Percentiles rank a stretch among this genome's conserved stretches.
These are phyloP conservation scores for Thalassiosira hispida DNA, from an alignment of 352 stramenopile species.

Conservation along the genomic window DNA sequence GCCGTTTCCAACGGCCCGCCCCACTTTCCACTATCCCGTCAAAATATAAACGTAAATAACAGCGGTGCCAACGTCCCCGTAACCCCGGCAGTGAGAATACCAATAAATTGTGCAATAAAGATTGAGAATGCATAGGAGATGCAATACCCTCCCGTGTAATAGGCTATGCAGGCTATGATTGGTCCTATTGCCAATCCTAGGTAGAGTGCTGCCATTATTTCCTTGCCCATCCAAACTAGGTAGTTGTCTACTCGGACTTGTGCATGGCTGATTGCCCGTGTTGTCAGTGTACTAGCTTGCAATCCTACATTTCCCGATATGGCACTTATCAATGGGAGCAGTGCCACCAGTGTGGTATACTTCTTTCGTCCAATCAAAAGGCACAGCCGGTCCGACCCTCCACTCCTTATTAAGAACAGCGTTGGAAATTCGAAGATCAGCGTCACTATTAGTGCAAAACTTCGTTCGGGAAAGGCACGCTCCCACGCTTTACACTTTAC, in stretches of 20 bases:
- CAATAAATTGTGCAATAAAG: constrained; percentile 61
- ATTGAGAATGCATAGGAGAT: constrained; percentile 59
- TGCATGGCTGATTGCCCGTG: constrained; percentile 54
- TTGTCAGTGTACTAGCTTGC: constrained; percentile 67
- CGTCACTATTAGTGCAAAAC: constrained; percentile 63
- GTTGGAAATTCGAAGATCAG: constrained; percentile 69
- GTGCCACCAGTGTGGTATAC: constrained; percentile 61
- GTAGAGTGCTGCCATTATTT: constrained; percentile 57
- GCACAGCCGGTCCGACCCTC: constrained; percentile 57
- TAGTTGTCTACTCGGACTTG: constrained; percentile 59
- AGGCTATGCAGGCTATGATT: constrained; percentile 53
- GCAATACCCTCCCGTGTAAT: constrained; percentile 51
- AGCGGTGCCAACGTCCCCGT: constrained; percentile 67
- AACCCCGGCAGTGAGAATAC: constrained; percentile 56
- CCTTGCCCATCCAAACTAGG: constrained; percentile 54
- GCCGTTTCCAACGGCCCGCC: constrained; percentile 61
- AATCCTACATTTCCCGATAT: constrained; percentile 75
- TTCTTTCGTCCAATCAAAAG: constrained; percentile 54
- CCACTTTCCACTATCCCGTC: constrained; percentile 62
- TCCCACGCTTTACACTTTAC: constrained; percentile 18
- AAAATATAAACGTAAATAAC: constrained; percentile 66
- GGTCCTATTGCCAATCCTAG: constrained; percentile 53
- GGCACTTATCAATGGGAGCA: constrained; percentile 63
- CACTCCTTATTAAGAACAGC: constrained; percentile 64
- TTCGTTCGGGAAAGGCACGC: constrained; percentile 60